Evolutionary conservation across 495 filamentous ascomycete species (phyloP).

Genomic region (Xylaria acuta): DNA sequence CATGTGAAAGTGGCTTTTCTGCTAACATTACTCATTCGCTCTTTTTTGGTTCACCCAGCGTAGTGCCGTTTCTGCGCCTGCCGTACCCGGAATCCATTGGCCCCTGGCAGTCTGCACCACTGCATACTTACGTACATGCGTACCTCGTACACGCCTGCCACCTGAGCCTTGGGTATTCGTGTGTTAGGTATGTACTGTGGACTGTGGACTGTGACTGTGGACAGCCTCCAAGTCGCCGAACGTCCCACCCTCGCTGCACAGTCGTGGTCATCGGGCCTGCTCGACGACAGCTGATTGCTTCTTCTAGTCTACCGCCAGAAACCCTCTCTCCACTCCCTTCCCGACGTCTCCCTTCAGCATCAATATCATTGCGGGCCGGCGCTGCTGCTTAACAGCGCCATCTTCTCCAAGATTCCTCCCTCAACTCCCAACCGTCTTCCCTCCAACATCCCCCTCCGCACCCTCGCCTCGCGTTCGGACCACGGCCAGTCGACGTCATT

Average conservation of each 20-base stretch:
- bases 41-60: not conserved
- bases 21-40: conserved; percentile 8
- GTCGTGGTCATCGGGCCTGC: conserved; percentile 26
- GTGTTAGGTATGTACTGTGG: conserved; percentile 12
- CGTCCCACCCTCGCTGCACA: conserved; percentile 27
- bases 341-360: conserved; percentile 36
- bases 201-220: conserved; percentile 8
- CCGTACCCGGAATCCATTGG: conserved; percentile 14
- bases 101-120: not conserved
- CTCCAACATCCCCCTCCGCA: conserved; percentile 68
- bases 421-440: conserved; percentile 57
- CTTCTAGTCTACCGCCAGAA: conserved; percentile 16
- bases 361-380: conserved; percentile 53
- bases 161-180: not conserved
- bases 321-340: conserved; percentile 41
- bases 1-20: conserved; percentile 14
- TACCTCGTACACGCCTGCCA: not conserved
- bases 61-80: conserved; percentile 4
- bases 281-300: conserved; percentile 30
- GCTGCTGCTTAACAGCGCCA: conserved; percentile 68
- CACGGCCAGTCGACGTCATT: conserved; percentile 50
- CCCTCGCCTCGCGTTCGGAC: conserved; percentile 51
- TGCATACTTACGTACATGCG: conserved; percentile 3
- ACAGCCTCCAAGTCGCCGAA: not conserved
- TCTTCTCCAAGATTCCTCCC: conserved; percentile 63